Evolutionary conservation across 1,139 yeast genomes (phyloP), one percentile per base, ranked within the genome.

Genomic region (Hyphopichia pseudoburtonii): DNA sequence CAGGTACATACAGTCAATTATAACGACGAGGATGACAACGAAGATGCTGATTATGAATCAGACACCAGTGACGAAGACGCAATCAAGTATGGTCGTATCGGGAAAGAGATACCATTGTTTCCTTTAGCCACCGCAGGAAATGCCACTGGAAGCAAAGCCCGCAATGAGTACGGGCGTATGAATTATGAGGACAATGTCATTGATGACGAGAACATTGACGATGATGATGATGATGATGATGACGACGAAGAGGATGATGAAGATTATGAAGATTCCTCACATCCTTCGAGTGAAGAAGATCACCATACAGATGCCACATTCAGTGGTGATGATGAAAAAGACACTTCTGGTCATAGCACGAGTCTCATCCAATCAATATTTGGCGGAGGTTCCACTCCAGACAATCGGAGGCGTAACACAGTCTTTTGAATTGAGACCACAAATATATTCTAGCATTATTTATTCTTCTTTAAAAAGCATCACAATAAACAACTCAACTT

Each of bases 11-110:
- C 23, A 4, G 16, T 46, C 30, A 45, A 39, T n/a, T 34, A 34
- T 15, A 50, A 43, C 18, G 52, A 51, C 15, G 47, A 48, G 25
- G 51, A 45, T n/a, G 52, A 51, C 15, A 46, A 48, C 26, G 51
- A 45, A 11, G 54, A 40, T n/a, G 37, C 34, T 29, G 45, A 39
- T 3, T 43, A 42, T 29, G 52, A 50, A 14, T 40, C 50, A 15
- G 58, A 52, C 16, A 44, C 52, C 11, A 50, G 52, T 34, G 57
- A 50, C 10, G 55, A 48, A 17, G 58, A 51, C 7, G 28, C 25
- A 16, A 30, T 36, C 10, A 21, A 14, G 5, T 30, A 23, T 18
- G 15, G n/a, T 15, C 3, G 3, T n/a, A 27, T 12, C 17, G 12
- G 12, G 17, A 7, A 27, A 52, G 48, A 5, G 42, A 17, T 22